Evolutionary conservation across 2,329 filamentous ascomycete genomes (phyloP), one percentile per base, ranked within the genome.

Genomic region (Ophiostoma perfectum): DNA sequence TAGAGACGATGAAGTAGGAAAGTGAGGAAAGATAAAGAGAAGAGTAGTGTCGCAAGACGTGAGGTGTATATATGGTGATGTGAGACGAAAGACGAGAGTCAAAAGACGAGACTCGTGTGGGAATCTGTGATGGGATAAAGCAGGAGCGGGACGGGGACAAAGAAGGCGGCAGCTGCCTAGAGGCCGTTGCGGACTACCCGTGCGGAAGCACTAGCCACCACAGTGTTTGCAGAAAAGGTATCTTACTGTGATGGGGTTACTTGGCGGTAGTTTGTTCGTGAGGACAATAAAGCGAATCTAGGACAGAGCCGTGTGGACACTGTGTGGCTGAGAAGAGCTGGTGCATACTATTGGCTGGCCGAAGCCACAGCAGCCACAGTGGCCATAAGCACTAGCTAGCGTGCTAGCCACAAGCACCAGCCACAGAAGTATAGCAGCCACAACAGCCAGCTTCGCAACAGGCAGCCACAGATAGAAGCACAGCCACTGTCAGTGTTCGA

Each of bases 91-190:
- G 5, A 18, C 9, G 6, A 27, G 49, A 55, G 12, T 3, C 16
- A 14, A 16, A 55, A 18, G 18, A 27, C n/a, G n/a, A 55, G 11
- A 14, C 27, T 27, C 27, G 27, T 27, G 27, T 27, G 27, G 27
- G 27, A 27, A 27, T 27, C 27, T 27, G 27, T 27, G 27, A 27
- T 27, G 11, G n/a, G n/a, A 12, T 7, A 52, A 12, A 52, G 6
- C 4, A 52, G 5, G 3, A 27, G 44, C n/a, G 12, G 9, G 14
- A 27, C 27, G 27, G 27, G 27, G 11, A 36, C 42, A 49, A 65
- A 42, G 41, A 47, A 49, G 64, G 62, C 62, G 62, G 38, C 39
- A 12, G 62, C 62, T 64, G 62, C 62, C 62, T 64, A 64, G 62
- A 38, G 36, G 36, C 58, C 62, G 62, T 44, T 41, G 62, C 62